Percentiles rank a stretch among this genome's conserved stretches.
Evolutionary conservation across 257 asterid species (phyloP).

Genomic region (Solanum clarkiae): DNA sequence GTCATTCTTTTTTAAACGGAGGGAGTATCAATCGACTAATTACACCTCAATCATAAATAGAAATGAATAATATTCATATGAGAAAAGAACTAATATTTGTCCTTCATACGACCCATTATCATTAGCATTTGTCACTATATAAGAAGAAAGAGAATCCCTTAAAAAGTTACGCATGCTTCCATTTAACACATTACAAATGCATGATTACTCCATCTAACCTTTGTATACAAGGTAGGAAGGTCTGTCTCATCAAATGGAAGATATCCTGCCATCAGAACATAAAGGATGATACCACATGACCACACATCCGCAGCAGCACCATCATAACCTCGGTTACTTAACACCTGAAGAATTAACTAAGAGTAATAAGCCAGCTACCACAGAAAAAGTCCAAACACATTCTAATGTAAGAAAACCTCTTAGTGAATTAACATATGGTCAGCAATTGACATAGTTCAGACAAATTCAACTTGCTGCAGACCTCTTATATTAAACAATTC

Average conservation of each 20-base stretch:
- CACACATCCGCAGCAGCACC: conserved; percentile 97
- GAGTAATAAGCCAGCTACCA: neutral
- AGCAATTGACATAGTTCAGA: neutral
- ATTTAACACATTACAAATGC: neutral
- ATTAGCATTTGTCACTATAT: neutral
- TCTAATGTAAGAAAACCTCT: neutral
- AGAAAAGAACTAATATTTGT: neutral
- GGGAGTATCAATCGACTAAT: neutral
- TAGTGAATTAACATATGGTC: neutral
- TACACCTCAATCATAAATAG: neutral
- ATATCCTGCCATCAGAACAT: conserved; percentile 79
- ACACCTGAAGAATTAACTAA: conserved; percentile 34
- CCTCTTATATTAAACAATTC: neutral
- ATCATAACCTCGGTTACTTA: conserved; percentile 75
- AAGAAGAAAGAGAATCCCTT: neutral
- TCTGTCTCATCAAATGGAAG: conserved; percentile 75
- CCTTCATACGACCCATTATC: neutral
- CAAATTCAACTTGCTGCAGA: neutral
- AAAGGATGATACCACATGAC: conserved; percentile 96
- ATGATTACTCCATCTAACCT: conserved; percentile 29
- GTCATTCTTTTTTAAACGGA: too few species aligned
- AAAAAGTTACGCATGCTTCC: neutral
- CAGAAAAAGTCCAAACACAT: neutral
- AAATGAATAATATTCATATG: neutral
- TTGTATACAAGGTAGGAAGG: conserved; percentile 57